These are phyloP conservation scores for Rhizoctonia solani DNA, from an alignment of 1,284 basidiomycete genomes.

Conservation along the genomic window DNA sequence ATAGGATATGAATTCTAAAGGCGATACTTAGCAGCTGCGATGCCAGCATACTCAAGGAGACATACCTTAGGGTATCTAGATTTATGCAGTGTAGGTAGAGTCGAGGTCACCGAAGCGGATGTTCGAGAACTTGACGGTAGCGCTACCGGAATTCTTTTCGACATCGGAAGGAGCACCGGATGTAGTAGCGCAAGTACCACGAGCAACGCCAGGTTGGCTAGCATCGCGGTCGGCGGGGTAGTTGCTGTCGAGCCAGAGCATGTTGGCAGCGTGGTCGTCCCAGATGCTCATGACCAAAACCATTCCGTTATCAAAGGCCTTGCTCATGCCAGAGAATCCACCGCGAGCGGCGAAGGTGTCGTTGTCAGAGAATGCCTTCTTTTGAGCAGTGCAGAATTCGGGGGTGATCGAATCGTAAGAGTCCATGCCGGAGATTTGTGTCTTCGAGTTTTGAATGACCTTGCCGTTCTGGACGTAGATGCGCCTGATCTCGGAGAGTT, in stretches of 20 bases:
- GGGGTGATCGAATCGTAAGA: conserved; percentile 46
- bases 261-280: conserved; percentile 61
- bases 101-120: conserved; percentile 38
- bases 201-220: conserved; percentile 54
- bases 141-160: conserved; percentile 44
- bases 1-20: no score
- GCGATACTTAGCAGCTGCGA: no score
- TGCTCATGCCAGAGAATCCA: conserved; percentile 53
- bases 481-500: conserved; percentile 56
- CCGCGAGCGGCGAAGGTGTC: conserved; percentile 55
- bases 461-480: conserved; percentile 58
- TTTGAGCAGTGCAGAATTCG: conserved; percentile 51
- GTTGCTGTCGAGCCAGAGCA: conserved; percentile 63
- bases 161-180: conserved; percentile 55
- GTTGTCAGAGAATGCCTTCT: conserved; percentile 51
- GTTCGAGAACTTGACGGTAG: conserved; percentile 35
- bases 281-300: conserved; percentile 60
- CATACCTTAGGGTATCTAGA: neutral
- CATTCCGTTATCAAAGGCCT: conserved; percentile 54
- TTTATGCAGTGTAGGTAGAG: conserved; percentile 32
- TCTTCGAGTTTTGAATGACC: conserved; percentile 56
- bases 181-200: conserved; percentile 57
- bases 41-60: neutral
- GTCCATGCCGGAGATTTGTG: conserved; percentile 45
- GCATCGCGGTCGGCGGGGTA: conserved; percentile 54